Conservation (phyloP, 164 flowering plant genomes). For the Chimonanthus salicifolius region DNA sequence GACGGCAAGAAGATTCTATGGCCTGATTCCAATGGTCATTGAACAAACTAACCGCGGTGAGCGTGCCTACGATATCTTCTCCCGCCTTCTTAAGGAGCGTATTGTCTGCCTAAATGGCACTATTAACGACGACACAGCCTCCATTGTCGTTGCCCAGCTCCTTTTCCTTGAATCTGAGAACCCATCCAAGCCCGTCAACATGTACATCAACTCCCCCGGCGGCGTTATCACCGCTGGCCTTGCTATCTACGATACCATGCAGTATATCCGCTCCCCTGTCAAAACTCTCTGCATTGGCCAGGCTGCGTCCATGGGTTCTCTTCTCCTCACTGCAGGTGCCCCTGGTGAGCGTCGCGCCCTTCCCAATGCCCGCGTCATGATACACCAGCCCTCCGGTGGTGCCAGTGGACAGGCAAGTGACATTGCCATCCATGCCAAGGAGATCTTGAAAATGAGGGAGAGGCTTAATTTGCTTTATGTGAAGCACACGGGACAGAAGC, state of each 20-base stretch:
- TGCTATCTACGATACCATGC: constrained; percentile 96
- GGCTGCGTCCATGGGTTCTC: constrained; percentile 94
- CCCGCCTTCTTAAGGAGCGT: constrained; percentile 86
- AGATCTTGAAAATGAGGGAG: constrained; percentile 78
- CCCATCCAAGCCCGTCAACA: constrained; percentile 81
- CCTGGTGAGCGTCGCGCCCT: constrained; percentile 82
- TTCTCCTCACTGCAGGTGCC: constrained; percentile 83
- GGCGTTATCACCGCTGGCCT: constrained; percentile 96
- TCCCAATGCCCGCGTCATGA: constrained; percentile 91
- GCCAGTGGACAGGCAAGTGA: constrained; percentile 85
- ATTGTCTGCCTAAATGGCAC: constrained; percentile 90
- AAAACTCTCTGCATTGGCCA: constrained; percentile 89
- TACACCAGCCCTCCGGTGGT: constrained; percentile 97
- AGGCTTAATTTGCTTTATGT: constrained; percentile 57
- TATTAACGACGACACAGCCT: constrained; percentile 77
- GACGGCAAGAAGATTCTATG: constrained; percentile 26
- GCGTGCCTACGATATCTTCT: constrained; percentile 94
- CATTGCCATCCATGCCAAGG: constrained; percentile 75
- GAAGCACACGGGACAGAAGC: constrained; percentile 76
- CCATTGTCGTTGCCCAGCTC: constrained; percentile 91
- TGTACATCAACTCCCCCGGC: constrained; percentile 96
- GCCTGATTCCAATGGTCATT: constrained; percentile 88
- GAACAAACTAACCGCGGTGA: constrained; percentile 92
- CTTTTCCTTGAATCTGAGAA: constrained; percentile 89
- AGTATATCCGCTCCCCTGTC: constrained; percentile 83